Evolutionary conservation across 2,329 filamentous ascomycete genomes (phyloP).

Genomic region (Fusarium nurragi): DNA sequence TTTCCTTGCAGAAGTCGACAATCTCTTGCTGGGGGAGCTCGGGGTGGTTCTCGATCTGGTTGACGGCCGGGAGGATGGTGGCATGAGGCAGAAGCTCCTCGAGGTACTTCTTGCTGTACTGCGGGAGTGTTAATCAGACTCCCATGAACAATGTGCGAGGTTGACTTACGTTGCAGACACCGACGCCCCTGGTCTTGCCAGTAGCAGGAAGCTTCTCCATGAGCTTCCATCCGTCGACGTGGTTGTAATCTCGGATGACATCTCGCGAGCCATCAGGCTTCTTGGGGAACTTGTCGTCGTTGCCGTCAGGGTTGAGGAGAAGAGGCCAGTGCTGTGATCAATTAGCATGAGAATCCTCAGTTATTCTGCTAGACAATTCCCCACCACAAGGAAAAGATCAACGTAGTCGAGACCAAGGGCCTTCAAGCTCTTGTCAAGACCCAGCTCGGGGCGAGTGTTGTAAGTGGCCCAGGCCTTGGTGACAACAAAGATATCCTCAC

Average conservation of each 20-base stretch:
- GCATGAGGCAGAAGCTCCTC: constrained; percentile 62
- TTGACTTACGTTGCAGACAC: constrained; percentile 61
- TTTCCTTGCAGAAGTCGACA: constrained; percentile 72
- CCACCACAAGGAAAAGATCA: constrained; percentile 76
- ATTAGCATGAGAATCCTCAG: background rate
- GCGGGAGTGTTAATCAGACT: constrained; percentile 8
- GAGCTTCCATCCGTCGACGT: constrained; percentile 80
- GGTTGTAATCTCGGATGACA: constrained; percentile 73
- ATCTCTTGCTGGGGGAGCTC: constrained; percentile 77
- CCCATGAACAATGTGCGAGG: background rate
- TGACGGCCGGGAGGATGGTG: constrained; percentile 69
- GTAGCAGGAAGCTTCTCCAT: constrained; percentile 73
- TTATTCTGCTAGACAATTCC: constrained; percentile 25
- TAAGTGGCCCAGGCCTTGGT: constrained; percentile 89
- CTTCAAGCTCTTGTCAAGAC: constrained; percentile 77
- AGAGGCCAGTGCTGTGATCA: constrained; percentile 76
- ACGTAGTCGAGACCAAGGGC: constrained; percentile 81
- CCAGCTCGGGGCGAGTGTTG: constrained; percentile 73
- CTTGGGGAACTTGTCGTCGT: constrained; percentile 79
- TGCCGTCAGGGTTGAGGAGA: constrained; percentile 81
- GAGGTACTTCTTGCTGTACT: constrained; percentile 66
- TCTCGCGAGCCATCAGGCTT: constrained; percentile 78
- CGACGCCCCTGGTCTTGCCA: constrained; percentile 65
- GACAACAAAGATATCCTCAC: constrained; percentile 83
- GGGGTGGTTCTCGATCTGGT: constrained; percentile 81